phyloP scores from a whole-genome alignment of 108 stramenopile species.

The Chaetoceros muelleri region DNA sequence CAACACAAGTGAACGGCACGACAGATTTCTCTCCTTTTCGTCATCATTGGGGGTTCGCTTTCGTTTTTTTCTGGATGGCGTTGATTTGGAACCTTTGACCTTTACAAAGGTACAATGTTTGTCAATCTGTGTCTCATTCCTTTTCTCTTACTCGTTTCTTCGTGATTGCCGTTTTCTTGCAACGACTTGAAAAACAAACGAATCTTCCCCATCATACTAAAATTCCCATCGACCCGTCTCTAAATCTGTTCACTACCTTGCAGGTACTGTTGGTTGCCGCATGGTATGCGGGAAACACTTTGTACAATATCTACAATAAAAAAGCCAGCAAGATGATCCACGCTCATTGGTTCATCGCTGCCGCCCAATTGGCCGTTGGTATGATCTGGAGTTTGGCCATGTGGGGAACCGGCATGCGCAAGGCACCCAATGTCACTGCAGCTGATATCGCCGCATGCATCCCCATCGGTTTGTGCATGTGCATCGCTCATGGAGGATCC shows the following conservation, averaged over 20 bases:
- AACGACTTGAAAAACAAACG: too few species aligned
- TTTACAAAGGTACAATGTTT: too few species aligned
- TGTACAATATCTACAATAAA: slow-evolving; percentile 86
- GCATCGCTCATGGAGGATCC: slow-evolving; percentile 64
- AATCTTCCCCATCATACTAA: too few species aligned
- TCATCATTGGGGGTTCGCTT: too few species aligned
- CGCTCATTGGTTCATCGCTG: slow-evolving; percentile 82
- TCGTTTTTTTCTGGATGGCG: too few species aligned
- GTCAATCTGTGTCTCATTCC: too few species aligned
- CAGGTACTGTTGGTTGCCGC: slow-evolving; percentile 58
- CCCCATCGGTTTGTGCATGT: slow-evolving; percentile 74
- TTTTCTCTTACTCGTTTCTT: too few species aligned
- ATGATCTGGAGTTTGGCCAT: slow-evolving; percentile 55
- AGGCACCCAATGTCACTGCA: slow-evolving; percentile 58
- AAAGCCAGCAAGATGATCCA: slow-evolving; percentile 78
- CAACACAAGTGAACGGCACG: too few species aligned
- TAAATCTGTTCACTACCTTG: neutral
- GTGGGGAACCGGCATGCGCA: slow-evolving; percentile 72
- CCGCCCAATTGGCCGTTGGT: slow-evolving; percentile 65
- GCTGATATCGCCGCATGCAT: slow-evolving; percentile 63
- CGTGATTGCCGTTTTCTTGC: too few species aligned
- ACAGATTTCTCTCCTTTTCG: too few species aligned
- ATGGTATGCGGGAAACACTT: slow-evolving; percentile 84
- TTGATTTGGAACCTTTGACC: too few species aligned
- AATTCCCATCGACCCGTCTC: too few species aligned